Evolutionary conservation across 2,329 filamentous ascomycete genomes (phyloP).

Genomic region (Chrysosphaeria jannelii): DNA sequence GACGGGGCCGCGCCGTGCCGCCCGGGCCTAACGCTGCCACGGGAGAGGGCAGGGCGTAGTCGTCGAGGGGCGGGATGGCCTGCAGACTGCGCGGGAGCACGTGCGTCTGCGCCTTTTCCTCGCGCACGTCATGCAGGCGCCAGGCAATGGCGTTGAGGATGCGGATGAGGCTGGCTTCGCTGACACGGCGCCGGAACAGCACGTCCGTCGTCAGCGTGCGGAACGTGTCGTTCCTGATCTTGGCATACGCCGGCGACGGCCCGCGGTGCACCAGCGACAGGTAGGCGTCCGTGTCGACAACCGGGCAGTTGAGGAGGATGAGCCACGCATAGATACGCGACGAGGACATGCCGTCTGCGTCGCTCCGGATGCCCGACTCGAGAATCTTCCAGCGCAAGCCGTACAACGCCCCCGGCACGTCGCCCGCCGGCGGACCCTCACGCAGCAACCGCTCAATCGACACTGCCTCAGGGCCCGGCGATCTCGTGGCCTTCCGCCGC

Average conservation of each 20-base stretch:
- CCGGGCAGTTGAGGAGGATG: slow-evolving; percentile 63
- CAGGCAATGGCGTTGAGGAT: slow-evolving; percentile 87
- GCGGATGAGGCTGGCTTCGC: slow-evolving; percentile 79
- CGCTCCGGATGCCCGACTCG: slow-evolving; percentile 43
- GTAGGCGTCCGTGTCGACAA: slow-evolving; percentile 66
- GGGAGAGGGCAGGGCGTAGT: too few species aligned
- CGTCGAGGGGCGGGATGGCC: too few species aligned
- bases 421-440: slow-evolving; percentile 46
- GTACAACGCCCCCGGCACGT: slow-evolving; percentile 34
- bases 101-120: slow-evolving; percentile 8
- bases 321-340: slow-evolving; percentile 91
- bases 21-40: slow-evolving; percentile 5
- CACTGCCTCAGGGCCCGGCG: slow-evolving; percentile 19
- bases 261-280: slow-evolving; percentile 75
- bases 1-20: slow-evolving; percentile 2
- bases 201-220: slow-evolving; percentile 87
- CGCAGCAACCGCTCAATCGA: slow-evolving; percentile 48
- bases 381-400: slow-evolving; percentile 44
- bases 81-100: too few species aligned
- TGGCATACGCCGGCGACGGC: slow-evolving; percentile 78
- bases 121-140: slow-evolving; percentile 57
- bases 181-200: slow-evolving; percentile 84
- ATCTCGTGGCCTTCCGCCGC: slow-evolving; percentile 12
- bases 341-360: slow-evolving; percentile 66
- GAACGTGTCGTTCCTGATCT: slow-evolving; percentile 96